Evolutionary conservation across 768 basidiomycete species (phyloP), one percentile per base, ranked within the genome.

Genomic region (Hemileccinum impolitum): DNA sequence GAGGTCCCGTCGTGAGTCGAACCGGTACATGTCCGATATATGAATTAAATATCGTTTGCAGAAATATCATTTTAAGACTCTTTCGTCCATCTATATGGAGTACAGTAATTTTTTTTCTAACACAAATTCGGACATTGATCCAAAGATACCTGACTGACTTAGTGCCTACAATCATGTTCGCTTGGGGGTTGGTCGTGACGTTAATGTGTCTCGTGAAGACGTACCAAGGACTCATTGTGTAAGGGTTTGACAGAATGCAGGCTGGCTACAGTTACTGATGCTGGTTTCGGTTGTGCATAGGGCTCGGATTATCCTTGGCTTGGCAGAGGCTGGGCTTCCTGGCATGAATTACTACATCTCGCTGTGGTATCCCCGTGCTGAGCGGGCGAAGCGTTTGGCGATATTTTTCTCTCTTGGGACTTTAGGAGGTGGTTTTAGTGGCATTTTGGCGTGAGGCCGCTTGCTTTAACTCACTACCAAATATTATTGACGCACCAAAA

Each of bases 401-500:
- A 69, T 82, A 21, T 82, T 83, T 70, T 81, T 81, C 65, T 75
- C 75, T 10, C 78, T 79, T 42, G 79, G 79, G 5, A 80, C 79
- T 1, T 59, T 77, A 45, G 74, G 79, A 23, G 80, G 70, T 34
- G 60, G 65, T 53, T 78, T 65, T 61, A 74, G 76, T 40, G 76
- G 77, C 34, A 56, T 78, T 35, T 64, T 56, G 21, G 76, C 76
- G 34, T 78, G 58, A 53, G 74, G 44, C 9, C 13, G 4, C n/a
- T 31, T 21, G 9, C 21, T 44, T 12, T 5, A 4, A 13, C 4
- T n/a, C 37, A 9, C 12, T 14, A 13, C 18, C 13, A 35, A n/a
- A 30, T 32, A 15, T 12, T 9, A 17, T 19, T 40, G 11, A 32
- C 34, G 12, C 17, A 28, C 15, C 31, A 15, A 36, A 11, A 76